Evolutionary conservation across 2,329 filamentous ascomycete genomes (phyloP).

Genomic region (Aspergillus pseudoterreus): DNA sequence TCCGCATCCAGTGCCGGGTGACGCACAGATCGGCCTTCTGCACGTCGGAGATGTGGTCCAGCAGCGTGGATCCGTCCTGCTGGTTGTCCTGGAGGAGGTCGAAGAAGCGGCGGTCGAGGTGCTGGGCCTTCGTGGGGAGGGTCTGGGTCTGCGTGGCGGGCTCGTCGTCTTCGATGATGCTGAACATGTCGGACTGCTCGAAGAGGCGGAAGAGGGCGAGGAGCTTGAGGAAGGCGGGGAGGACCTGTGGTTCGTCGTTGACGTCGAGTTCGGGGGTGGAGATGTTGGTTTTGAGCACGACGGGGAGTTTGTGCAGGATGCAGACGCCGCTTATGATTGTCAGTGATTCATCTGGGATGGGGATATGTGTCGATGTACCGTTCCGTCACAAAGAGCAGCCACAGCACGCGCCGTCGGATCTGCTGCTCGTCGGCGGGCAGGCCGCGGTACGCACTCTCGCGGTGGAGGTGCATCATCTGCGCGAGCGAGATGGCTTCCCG

Average conservation of each 20-base stretch:
- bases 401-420: constrained; percentile 45
- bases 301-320: constrained; percentile 49
- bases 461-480: constrained; percentile 48
- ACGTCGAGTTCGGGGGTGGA: constrained; percentile 34
- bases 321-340: constrained; percentile 41
- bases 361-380: constrained; percentile 11
- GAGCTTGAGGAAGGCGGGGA: constrained; percentile 50
- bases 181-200: constrained; percentile 49
- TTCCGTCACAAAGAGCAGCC: constrained; percentile 50
- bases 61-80: constrained; percentile 38
- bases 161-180: constrained; percentile 39
- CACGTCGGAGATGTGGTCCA: constrained; percentile 45
- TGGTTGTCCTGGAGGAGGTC: constrained; percentile 41
- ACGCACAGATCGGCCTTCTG: constrained; percentile 50
- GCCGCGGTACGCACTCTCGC: constrained; percentile 39
- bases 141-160: background rate
- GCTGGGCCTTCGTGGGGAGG: background rate
- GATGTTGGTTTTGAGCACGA: constrained; percentile 42
- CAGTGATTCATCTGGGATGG: too few species aligned
- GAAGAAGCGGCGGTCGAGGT: constrained; percentile 26
- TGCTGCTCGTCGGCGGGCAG: constrained; percentile 41
- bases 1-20: constrained; percentile 51
- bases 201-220: constrained; percentile 51
- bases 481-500: constrained; percentile 52
- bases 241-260: constrained; percentile 42